Conservation (phyloP, 2,329 filamentous ascomycete species). For the Calcarisporium arbuscula region DNA sequence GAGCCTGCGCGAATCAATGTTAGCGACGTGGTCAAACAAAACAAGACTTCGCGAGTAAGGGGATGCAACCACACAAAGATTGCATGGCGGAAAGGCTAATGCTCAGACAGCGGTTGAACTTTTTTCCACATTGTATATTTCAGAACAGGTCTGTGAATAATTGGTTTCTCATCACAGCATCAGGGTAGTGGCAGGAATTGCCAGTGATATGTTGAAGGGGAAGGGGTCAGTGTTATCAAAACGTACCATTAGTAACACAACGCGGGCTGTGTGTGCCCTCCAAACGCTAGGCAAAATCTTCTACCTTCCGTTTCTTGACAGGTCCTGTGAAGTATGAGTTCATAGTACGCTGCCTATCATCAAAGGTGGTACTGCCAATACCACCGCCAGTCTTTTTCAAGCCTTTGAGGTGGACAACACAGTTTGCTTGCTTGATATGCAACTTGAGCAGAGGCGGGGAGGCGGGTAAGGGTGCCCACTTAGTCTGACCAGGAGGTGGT, state of each 20-base stretch:
- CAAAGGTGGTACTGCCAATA: conserved; percentile 71
- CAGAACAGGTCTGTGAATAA: conserved; percentile 81
- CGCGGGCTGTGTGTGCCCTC: not conserved
- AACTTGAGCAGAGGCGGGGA: conserved; percentile 30
- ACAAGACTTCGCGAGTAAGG: too few species aligned
- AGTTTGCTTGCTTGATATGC: conserved; percentile 58
- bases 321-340: conserved; percentile 64
- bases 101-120: conserved; percentile 85
- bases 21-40: too few species aligned
- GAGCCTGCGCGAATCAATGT: too few species aligned
- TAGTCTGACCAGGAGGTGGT: conserved; percentile 3
- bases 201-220: conserved; percentile 11
- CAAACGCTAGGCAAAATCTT: conserved; percentile 15
- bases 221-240: too few species aligned
- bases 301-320: conserved; percentile 19
- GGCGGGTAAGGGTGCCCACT: not conserved
- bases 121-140: conserved; percentile 63
- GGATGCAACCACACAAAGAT: too few species aligned
- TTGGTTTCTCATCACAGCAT: conserved; percentile 62
- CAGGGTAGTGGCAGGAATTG: conserved; percentile 11
- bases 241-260: conserved; percentile 31
- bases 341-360: conserved; percentile 69
- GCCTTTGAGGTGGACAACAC: conserved; percentile 62
- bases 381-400: conserved; percentile 77
- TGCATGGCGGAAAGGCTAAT: too few species aligned